Base-by-base conservation (phyloP, 495 filamentous ascomycete species). In the Sordaria brevicollis region DNA sequence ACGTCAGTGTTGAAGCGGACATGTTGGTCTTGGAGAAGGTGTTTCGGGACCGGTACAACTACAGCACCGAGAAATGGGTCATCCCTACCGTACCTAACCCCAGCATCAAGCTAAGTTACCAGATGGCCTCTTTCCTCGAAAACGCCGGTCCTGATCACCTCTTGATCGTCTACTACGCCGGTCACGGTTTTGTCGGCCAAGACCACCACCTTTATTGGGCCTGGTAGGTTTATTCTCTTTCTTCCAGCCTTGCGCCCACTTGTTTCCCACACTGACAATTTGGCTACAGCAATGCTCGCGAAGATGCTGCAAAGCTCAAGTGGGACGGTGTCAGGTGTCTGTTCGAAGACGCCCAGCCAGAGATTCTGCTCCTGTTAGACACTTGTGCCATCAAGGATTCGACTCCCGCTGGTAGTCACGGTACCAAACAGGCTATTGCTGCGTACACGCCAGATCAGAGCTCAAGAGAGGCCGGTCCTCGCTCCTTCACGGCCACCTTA, bases 121-220 rank as follows among this genome's bases (percentile, higher is more conserved):
- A 83, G 69, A 82, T 88, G 76, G 75, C 79, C 15, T 80, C 80
- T 0, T 84, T 84, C 41, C 77, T 86, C 34, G 82, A 88, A 69
- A 80, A 83, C 54, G 84, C 85, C 10, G 73, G 81, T 25, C 79
- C 83, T 3, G 84, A 86, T 68, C 85, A 87, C 66, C 82, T 88
- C 1, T 74, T 86, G 69, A 84, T 88, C 69, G 82, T 88, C 70
- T 86, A 86, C 73, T 88, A 88, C 72, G 85, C 83, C 37, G 86
- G 86, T 13, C 78, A 85, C 71, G 83, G 84, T 19, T 84, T 79
- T 70, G 76, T 84, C 67, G 82, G 84, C 3, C 69, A 78, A 6
- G 84, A 88, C 71, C 80, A 82, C 71, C 84, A 86, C 71, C 78
- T 86, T 4, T 86, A 83, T 70, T 87, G 85, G 86, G 83, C 85